Conservation (phyloP, 2,329 filamentous ascomycete species). For the Apiospora hydei region DNA sequence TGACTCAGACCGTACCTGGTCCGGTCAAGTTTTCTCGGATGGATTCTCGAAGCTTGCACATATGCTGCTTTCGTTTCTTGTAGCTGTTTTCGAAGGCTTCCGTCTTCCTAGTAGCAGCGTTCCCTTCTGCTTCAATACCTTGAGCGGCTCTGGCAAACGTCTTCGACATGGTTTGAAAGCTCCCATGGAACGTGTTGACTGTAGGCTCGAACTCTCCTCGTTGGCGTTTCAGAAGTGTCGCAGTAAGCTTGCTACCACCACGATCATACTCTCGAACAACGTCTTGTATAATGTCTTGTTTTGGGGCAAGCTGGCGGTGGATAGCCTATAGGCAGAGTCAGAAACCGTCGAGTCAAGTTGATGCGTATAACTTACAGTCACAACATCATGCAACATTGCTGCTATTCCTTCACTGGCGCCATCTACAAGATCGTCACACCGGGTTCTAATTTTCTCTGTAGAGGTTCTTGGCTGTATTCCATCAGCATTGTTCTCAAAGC, state of each 20-base stretch:
- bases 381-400: constrained; percentile 24
- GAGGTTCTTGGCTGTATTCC: neutral
- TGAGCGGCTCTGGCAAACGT: neutral
- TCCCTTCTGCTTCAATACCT: neutral
- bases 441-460: neutral
- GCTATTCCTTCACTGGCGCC: neutral
- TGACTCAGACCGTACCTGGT: neutral
- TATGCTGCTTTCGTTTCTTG: neutral
- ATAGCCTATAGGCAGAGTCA: neutral
- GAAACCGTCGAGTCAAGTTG: neutral
- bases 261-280: constrained; percentile 16
- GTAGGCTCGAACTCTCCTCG: constrained; percentile 14
- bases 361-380: neutral
- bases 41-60: neutral
- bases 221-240: constrained; percentile 5
- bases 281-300: neutral
- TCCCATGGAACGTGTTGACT: neutral
- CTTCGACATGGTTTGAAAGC: neutral
- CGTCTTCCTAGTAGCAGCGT: neutral
- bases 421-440: constrained; percentile 20
- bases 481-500: neutral
- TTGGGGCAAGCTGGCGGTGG: constrained; percentile 21
- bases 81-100: neutral
- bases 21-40: neutral
- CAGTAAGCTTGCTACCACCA: constrained; percentile 15